Evolutionary conservation across 2,329 filamentous ascomycete species (phyloP).

Genomic region (Paramyrothecium roridum): DNA sequence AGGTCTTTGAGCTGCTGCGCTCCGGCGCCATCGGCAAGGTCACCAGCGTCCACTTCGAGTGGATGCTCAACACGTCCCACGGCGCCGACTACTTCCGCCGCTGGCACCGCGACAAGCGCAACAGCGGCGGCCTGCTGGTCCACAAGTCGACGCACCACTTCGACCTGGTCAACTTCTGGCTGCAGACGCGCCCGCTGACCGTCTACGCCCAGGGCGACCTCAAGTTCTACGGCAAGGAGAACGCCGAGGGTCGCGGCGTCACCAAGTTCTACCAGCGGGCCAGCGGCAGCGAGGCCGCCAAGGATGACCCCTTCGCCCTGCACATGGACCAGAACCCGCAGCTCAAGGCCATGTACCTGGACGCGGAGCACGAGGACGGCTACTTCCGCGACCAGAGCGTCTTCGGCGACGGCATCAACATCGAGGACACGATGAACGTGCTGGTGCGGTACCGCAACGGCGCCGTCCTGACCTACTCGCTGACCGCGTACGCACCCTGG

Average conservation of each 20-base stretch:
- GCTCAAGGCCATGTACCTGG: constrained; percentile 57
- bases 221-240: constrained; percentile 59
- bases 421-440: constrained; percentile 62
- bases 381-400: constrained; percentile 62
- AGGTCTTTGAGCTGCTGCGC: constrained; percentile 50
- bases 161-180: constrained; percentile 62
- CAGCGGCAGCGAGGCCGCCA: constrained; percentile 46
- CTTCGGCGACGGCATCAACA: constrained; percentile 61
- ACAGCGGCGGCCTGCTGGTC: constrained; percentile 56
- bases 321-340: constrained; percentile 49
- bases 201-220: constrained; percentile 58
- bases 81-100: constrained; percentile 62
- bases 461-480: constrained; percentile 55
- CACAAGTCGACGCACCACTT: constrained; percentile 65
- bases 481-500: constrained; percentile 61
- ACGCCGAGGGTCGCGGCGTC: constrained; percentile 53
- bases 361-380: constrained; percentile 60
- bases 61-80: constrained; percentile 60
- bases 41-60: constrained; percentile 59
- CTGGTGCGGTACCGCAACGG: constrained; percentile 55
- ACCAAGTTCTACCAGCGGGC: constrained; percentile 48
- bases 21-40: constrained; percentile 55
- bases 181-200: constrained; percentile 49
- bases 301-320: constrained; percentile 55
- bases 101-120: constrained; percentile 60